Evolutionary conservation across 2,329 filamentous ascomycete species (phyloP).

Genomic region (Herpotrichia juniperi): DNA sequence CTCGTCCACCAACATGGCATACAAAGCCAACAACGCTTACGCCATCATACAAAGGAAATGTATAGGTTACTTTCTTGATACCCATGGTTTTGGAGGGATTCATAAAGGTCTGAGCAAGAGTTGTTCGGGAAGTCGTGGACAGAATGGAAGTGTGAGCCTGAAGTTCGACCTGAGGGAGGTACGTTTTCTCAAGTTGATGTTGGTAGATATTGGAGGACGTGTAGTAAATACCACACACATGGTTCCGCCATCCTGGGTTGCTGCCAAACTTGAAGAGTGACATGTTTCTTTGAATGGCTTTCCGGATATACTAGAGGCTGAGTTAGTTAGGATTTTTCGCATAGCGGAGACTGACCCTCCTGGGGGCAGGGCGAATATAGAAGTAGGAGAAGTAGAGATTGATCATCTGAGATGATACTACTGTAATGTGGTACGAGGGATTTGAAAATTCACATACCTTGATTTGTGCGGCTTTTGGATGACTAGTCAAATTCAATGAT

Average conservation of each 20-base stretch:
- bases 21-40: constrained; percentile 72
- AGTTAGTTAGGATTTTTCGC: too few species aligned
- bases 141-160: constrained; percentile 67
- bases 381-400: too few species aligned
- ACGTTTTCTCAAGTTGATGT: constrained; percentile 19
- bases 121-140: constrained; percentile 59
- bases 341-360: too few species aligned
- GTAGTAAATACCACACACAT: constrained; percentile 41
- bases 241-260: constrained; percentile 7
- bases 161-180: constrained; percentile 65
- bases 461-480: too few species aligned
- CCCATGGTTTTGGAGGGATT: constrained; percentile 57
- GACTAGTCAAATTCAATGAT: too few species aligned
- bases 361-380: too few species aligned
- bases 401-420: too few species aligned
- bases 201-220: constrained; percentile 4
- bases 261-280: not conserved
- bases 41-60: constrained; percentile 75
- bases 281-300: too few species aligned
- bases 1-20: constrained; percentile 66
- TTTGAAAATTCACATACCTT: too few species aligned
- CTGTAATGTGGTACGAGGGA: too few species aligned
- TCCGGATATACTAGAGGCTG: too few species aligned
- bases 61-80: constrained; percentile 66
- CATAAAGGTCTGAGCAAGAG: constrained; percentile 64